phyloP scores from a whole-genome alignment of 192 early-diverging fungal genomes.

The Backusella morwellensis region DNA sequence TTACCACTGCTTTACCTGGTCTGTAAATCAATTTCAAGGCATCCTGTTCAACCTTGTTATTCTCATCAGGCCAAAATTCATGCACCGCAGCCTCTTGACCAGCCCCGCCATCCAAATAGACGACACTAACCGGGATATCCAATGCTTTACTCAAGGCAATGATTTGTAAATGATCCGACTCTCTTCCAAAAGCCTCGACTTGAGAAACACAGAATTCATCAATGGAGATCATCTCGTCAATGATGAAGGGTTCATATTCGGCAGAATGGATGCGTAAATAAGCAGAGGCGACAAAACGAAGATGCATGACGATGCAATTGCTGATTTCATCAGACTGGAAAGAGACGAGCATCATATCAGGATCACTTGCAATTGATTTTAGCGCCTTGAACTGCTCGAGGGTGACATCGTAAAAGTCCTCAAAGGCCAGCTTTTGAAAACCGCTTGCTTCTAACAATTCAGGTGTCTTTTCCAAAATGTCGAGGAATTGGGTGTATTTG shows the following conservation, averaged over 20 bases:
- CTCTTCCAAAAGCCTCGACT: constrained; percentile 62
- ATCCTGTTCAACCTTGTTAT: constrained; percentile 18
- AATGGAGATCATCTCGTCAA: constrained; percentile 50
- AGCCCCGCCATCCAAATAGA: constrained; percentile 63
- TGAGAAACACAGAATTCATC: constrained; percentile 53
- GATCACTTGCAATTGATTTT: constrained; percentile 26
- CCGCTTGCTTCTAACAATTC: constrained; percentile 39
- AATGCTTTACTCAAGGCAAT: constrained; percentile 70
- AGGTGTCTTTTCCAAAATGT: constrained; percentile 37
- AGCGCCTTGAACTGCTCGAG: constrained; percentile 40
- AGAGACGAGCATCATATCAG: constrained; percentile 36
- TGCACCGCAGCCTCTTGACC: constrained; percentile 65
- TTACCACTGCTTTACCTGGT: constrained; percentile 36
- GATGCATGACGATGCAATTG: constrained; percentile 58
- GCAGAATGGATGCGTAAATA: constrained; percentile 52
- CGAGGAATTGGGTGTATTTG: constrained; percentile 27
- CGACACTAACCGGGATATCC: constrained; percentile 61
- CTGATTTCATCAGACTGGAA: constrained; percentile 58
- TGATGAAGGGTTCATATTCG: constrained; percentile 58
- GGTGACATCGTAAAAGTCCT: constrained; percentile 55
- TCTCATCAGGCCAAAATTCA: constrained; percentile 66
- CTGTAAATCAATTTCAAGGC: constrained; percentile 50
- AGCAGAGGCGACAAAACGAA: constrained; percentile 55
- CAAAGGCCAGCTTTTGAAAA: constrained; percentile 50
- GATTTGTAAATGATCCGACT: constrained; percentile 80